Evolutionary conservation across 1,284 basidiomycete species (phyloP), one percentile per base, ranked within the genome.

Genomic region (Agroathelia rolfsii): DNA sequence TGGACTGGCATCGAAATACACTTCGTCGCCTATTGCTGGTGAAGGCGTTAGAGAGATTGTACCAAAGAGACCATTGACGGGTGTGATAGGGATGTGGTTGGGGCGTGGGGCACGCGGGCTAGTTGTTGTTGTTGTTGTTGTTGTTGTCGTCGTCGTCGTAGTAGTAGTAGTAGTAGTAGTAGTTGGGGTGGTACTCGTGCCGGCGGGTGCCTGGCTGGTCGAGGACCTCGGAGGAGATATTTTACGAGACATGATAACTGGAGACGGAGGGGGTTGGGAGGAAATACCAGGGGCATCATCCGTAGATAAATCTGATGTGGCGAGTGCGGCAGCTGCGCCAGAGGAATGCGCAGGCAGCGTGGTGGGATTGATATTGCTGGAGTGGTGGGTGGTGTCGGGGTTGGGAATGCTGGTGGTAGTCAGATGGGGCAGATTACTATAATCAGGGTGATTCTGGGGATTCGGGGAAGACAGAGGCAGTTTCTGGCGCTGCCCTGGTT

Each of bases 201-300:
- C 13, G 28, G 12, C 12, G 29, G 35, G 36, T 42, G 40, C 37
- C 38, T 33, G 28, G 30, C 28, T 28, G 34, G 29, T n/a, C 18
- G 20, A 35, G 32, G 39, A 52, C 43, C 46, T 39, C 40, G 49
- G 48, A 45, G 47, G 48, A 38, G 45, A 33, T 43, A 46, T 37
- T 38, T 39, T 48, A 40, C 21, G 40, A 32, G 37, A 32, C 51
- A 51, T 50, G 50, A 52, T 50, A 50, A 49, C 38, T 40, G 32
- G 41, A 31, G 40, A 38, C 47, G 40, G 41, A 42, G 34, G 37
- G 36, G 49, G 36, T 24, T 29, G 30, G 31, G 30, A 38, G 37
- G 34, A n/a, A n/a, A 24, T 53, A 47, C 53, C 41, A 51, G 47
- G 50, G 37, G 36, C 34, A 35, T 26, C 36, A 8, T 28, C 38